Conservation (phyloP, 2,329 filamentous ascomycete genomes). For the Aspergillus calidoustus region DNA sequence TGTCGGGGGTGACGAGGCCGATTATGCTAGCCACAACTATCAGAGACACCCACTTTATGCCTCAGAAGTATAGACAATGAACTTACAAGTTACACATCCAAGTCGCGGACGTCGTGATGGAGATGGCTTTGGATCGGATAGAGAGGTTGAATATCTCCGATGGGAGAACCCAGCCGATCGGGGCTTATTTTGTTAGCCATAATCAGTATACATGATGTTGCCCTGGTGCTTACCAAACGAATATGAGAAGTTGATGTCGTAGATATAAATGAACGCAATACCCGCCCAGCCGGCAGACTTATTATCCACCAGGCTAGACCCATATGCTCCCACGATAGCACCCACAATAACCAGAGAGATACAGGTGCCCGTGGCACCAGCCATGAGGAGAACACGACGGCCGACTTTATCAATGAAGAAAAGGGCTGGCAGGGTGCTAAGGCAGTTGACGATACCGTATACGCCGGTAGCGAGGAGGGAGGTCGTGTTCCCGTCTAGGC, state of each 20-base stretch:
- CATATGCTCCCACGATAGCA: conserved; percentile 38
- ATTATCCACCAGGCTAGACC: conserved; percentile 32
- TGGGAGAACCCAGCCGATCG: conserved; percentile 45
- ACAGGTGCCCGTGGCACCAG: conserved; percentile 40
- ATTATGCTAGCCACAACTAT: conserved; percentile 33
- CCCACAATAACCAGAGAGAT: conserved; percentile 34
- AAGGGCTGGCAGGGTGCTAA: conserved; percentile 40
- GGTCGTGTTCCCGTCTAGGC: conserved; percentile 41
- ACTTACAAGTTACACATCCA: conserved; percentile 47
- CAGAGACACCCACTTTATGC: neutral
- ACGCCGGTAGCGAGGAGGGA: conserved; percentile 35
- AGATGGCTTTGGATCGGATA: conserved; percentile 44
- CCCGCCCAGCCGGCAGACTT: conserved; percentile 42
- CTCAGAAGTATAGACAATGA: neutral
- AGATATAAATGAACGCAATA: conserved; percentile 46
- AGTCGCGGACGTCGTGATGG: conserved; percentile 43
- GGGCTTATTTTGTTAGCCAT: conserved; percentile 28
- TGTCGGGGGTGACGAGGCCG: conserved; percentile 42
- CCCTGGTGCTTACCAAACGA: conserved; percentile 37
- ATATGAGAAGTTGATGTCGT: conserved; percentile 45
- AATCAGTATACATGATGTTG: neutral
- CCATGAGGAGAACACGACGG: conserved; percentile 40
- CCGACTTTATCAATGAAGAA: conserved; percentile 43
- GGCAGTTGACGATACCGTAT: conserved; percentile 46
- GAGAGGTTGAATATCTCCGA: conserved; percentile 47